Evolutionary conservation across 805 yeast genomes (phyloP).

Genomic region (Zygoascus tannicola): DNA sequence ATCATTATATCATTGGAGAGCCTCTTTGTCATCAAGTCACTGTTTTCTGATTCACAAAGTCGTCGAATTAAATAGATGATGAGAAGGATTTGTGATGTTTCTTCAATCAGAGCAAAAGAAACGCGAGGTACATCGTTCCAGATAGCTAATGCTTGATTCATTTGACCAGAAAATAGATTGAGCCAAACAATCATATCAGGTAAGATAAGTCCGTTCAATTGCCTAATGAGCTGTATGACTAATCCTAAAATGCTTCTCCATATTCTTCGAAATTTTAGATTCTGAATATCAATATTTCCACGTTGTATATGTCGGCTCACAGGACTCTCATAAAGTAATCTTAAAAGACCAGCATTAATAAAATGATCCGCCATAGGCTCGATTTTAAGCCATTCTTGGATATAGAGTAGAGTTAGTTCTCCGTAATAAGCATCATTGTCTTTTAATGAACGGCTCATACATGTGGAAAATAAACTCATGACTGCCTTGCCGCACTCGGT

Average conservation of each 20-base stretch:
- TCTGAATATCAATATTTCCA: conserved; percentile 49
- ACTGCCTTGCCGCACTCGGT: conserved; percentile 55
- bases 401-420: conserved; percentile 56
- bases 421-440: conserved; percentile 54
- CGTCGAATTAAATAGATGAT: conserved; percentile 49
- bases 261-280: not conserved
- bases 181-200: conserved; percentile 60
- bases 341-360: conserved; percentile 53
- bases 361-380: conserved; percentile 59
- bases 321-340: conserved; percentile 64
- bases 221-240: conserved; percentile 47
- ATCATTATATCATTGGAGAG: conserved; percentile 6
- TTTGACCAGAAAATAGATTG: conserved; percentile 54
- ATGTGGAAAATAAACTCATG: conserved; percentile 55
- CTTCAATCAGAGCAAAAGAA: conserved; percentile 43
- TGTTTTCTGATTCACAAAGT: conserved; percentile 44
- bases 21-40: conserved; percentile 18
- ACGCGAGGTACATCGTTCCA: conserved; percentile 57
- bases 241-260: conserved; percentile 37
- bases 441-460: conserved; percentile 51
- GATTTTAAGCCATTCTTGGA: conserved; percentile 57
- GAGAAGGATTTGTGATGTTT: conserved; percentile 59
- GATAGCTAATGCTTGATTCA: conserved; percentile 49
- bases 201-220: conserved; percentile 52
- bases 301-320: conserved; percentile 56